Percentiles rank a stretch among this genome's conserved stretches.
phyloP scores from a whole-genome alignment of 2,329 filamentous ascomycete species.

The Calonectria fujianensis region DNA sequence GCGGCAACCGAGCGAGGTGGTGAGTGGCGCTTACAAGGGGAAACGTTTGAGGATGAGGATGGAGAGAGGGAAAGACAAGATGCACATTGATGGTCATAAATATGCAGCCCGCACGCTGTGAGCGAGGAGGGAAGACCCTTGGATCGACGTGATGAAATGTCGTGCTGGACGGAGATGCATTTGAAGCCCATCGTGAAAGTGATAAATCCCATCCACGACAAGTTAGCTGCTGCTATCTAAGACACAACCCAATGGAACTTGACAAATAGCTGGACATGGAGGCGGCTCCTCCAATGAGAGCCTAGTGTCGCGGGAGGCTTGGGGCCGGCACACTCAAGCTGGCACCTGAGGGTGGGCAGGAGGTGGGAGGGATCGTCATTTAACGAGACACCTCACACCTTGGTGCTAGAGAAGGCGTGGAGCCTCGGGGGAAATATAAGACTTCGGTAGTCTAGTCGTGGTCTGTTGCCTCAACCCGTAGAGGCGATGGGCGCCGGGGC shows the following conservation, averaged over 20 bases:
- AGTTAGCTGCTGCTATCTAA: constrained; percentile 30
- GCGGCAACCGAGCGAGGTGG: constrained; percentile 38
- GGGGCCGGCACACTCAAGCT: constrained; percentile 45
- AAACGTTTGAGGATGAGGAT: not conserved
- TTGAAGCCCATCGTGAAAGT: constrained; percentile 45
- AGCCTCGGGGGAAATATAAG: constrained; percentile 17
- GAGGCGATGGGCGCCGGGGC: constrained; percentile 25
- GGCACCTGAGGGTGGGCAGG: constrained; percentile 38
- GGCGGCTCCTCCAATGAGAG: constrained; percentile 45
- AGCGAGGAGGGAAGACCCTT: constrained; percentile 7
- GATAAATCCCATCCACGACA: constrained; percentile 48
- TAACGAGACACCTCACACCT: constrained; percentile 34
- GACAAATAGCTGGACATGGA: constrained; percentile 40
- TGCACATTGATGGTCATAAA: not conserved
- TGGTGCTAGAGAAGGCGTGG: constrained; percentile 1
- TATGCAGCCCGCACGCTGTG: not conserved
- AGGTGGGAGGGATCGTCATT: constrained; percentile 49
- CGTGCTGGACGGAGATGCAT: constrained; percentile 34
- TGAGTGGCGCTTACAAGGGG: constrained; percentile 28
- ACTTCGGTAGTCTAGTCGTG: constrained; percentile 11
- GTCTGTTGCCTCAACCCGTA: constrained; percentile 28
- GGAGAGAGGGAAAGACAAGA: not conserved
- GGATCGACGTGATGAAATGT: constrained; percentile 3
- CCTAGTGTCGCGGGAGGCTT: constrained; percentile 55
- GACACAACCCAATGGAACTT: constrained; percentile 35